Percentiles rank a stretch among this genome's conserved stretches.
These are phyloP conservation scores for Hydrangea macrophylla DNA, from an alignment of 148 eudicot species.

Conservation along the genomic window DNA sequence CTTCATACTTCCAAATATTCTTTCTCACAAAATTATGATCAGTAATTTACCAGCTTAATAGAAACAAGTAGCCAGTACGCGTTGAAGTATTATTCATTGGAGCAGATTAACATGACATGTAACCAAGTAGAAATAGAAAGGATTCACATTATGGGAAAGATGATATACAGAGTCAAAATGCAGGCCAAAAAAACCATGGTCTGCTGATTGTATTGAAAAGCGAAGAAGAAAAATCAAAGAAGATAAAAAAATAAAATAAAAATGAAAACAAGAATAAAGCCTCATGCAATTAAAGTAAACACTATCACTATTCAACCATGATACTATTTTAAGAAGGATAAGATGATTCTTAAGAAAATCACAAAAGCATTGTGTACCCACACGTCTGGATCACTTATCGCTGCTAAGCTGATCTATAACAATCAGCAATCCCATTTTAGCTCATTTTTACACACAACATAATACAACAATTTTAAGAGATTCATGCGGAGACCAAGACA, in stretches of 20 bases:
- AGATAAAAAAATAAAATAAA: background rate
- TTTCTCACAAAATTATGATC: background rate
- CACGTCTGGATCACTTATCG: background rate
- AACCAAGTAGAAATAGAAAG: background rate
- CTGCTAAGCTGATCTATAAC: background rate
- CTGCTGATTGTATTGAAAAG: background rate
- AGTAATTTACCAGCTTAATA: background rate
- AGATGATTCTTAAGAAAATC: background rate
- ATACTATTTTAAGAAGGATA: background rate
- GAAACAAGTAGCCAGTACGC: background rate
- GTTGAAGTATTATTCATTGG: background rate
- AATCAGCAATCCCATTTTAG: background rate
- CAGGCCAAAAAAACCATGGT: background rate
- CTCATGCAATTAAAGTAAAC: background rate
- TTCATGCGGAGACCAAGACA: too few species aligned
- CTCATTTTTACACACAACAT: too few species aligned
- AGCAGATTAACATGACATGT: background rate
- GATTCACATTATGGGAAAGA: background rate
- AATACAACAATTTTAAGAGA: too few species aligned
- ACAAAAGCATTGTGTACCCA: background rate
- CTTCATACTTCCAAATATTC: background rate
- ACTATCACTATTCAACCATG: background rate
- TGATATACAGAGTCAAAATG: background rate
- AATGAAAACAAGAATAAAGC: background rate
- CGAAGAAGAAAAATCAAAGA: too few species aligned